Evolutionary conservation across 2,329 filamentous ascomycete genomes (phyloP).

Genomic region (Mycosphaerella arachidis): DNA sequence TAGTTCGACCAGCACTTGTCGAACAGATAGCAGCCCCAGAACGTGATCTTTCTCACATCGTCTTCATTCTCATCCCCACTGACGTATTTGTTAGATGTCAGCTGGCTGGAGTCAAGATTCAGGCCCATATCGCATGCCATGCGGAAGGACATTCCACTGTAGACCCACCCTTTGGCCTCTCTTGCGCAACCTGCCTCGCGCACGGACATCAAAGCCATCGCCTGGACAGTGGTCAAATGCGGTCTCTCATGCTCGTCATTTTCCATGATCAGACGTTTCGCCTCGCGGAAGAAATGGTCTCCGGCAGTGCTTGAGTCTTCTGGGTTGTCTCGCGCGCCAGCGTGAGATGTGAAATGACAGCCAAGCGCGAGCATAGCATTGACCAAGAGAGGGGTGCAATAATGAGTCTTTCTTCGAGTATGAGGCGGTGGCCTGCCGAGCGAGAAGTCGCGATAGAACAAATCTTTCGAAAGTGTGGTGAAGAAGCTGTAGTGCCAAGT

Average conservation of each 20-base stretch:
- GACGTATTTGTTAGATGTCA: constrained; percentile 46
- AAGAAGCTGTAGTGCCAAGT: constrained; percentile 98
- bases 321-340: constrained; percentile 65
- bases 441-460: constrained; percentile 83
- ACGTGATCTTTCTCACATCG: constrained; percentile 84
- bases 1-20: constrained; percentile 99
- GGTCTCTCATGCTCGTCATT: constrained; percentile 92
- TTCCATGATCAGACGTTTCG: constrained; percentile 81
- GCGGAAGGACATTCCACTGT: constrained; percentile 95
- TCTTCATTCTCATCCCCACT: constrained; percentile 70
- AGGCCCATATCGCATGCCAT: constrained; percentile 95
- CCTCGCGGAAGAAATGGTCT: constrained; percentile 93
- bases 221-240: constrained; percentile 83
- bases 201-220: constrained; percentile 90
- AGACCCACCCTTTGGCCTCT: constrained; percentile 96
- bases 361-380: constrained; percentile 91
- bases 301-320: constrained; percentile 81
- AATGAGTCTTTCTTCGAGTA: constrained; percentile 54
- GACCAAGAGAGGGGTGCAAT: constrained; percentile 85
- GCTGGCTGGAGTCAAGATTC: constrained; percentile 72
- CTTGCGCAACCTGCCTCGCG: constrained; percentile 90
- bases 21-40: constrained; percentile 97
- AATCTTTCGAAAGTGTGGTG: constrained; percentile 76
- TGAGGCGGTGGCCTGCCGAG: constrained; percentile 58
- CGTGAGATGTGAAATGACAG: constrained; percentile 81